phyloP scores from a whole-genome alignment of 2,329 filamentous ascomycete species.

The Fusarium tupiense region DNA sequence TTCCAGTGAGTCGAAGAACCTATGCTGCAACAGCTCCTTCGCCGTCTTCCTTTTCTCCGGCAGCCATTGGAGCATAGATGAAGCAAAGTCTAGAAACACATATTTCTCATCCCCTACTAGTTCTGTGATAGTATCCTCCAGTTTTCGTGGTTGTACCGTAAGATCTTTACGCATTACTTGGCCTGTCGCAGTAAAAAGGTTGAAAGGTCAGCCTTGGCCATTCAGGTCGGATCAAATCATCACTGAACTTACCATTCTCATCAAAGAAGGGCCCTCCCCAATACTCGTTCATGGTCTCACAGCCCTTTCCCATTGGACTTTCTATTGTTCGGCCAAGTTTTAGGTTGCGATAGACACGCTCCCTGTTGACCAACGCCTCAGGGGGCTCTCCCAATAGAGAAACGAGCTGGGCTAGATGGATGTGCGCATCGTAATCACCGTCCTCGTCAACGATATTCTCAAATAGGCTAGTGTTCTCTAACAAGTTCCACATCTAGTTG shows the following conservation, averaged over 20 bases:
- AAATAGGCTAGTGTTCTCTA: conserved; percentile 33
- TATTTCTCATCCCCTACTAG: conserved; percentile 34
- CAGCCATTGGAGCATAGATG: conserved; percentile 40
- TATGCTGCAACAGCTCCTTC: conserved; percentile 36
- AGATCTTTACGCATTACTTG: background rate
- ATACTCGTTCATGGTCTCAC: conserved; percentile 35
- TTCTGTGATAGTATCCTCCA: conserved; percentile 32
- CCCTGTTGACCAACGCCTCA: conserved; percentile 14
- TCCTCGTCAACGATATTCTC: conserved; percentile 22
- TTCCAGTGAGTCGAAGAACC: conserved; percentile 23
- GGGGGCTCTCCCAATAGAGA: conserved; percentile 32
- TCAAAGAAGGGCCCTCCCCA: conserved; percentile 37
- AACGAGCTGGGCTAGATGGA: conserved; percentile 34
- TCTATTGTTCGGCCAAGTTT: background rate
- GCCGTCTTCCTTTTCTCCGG: conserved; percentile 40
- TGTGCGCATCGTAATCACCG: conserved; percentile 38
- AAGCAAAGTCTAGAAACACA: conserved; percentile 36
- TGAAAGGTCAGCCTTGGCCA: background rate
- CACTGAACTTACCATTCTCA: background rate
- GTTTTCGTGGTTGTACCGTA: background rate
- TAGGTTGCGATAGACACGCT: conserved; percentile 21
- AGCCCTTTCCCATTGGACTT: background rate
- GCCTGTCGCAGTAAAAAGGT: background rate
- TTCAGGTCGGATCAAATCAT: rapidly evolving
- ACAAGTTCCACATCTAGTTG: conserved; percentile 39